Conservation (phyloP, 2,329 filamentous ascomycete species). For the Thielaviopsis populi region DNA sequence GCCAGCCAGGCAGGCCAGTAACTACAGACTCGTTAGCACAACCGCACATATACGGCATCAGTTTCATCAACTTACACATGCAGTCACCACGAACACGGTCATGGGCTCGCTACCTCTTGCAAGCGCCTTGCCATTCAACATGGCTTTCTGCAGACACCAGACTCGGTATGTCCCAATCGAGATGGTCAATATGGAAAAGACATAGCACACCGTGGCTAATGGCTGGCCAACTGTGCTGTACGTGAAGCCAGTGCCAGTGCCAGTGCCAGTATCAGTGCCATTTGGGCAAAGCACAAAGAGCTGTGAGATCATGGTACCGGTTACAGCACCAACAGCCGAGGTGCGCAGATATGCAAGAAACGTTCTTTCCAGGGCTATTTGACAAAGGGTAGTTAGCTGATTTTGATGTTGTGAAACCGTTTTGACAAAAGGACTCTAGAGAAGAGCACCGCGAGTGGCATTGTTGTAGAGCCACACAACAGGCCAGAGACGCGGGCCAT, state of each 20-base stretch:
- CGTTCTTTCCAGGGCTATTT: conserved; percentile 54
- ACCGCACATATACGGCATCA: not conserved
- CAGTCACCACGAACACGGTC: not conserved
- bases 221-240: conserved; percentile 48
- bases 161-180: conserved; percentile 23
- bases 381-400: not conserved
- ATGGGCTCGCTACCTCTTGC: conserved; percentile 20
- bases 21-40: not conserved
- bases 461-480: not conserved
- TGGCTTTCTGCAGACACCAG: conserved; percentile 23
- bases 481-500: not conserved
- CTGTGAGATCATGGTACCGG: conserved; percentile 50
- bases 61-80: conserved; percentile 2
- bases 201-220: conserved; percentile 31
- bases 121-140: conserved; percentile 23
- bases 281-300: conserved; percentile 40
- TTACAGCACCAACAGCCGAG: conserved; percentile 51
- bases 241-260: conserved; percentile 31
- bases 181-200: conserved; percentile 26
- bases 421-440: not conserved
- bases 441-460: not conserved
- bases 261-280: conserved; percentile 21
- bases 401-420: not conserved
- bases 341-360: conserved; percentile 61
- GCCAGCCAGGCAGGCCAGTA: not conserved